Base-by-base conservation (phyloP, 2,329 filamentous ascomycete species). In the Helotiales sp. region DNA sequence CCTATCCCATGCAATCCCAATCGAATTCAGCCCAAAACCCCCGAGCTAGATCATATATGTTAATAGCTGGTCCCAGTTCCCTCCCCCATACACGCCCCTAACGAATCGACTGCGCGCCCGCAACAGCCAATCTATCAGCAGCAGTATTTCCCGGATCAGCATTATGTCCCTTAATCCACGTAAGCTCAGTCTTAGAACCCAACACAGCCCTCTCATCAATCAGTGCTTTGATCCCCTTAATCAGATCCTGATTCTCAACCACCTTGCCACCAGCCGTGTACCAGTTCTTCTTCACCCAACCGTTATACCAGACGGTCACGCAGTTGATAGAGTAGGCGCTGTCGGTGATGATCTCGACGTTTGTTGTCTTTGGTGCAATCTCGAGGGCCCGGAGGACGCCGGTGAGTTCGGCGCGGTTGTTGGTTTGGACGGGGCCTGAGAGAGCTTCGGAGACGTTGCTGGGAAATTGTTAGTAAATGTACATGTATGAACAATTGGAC, bases 371-470 rank as follows among this genome's bases (percentile, higher is more conserved):
- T 0, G 92, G 89, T 1, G 90, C 88, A 54, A 90, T 86, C 75
- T 97, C 89, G 24, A 98, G 84, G 0, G 94, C 94, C 65, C 94
- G 91, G 32, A 92, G 83, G 70, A 98, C 91, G 7, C 93, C 96
- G 26, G 92, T 94, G 66, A 99, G 83, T 81, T 99, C 96, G n/a
- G 95, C 96, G 2, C 96, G 91, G 78, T 98, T 93, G 77, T 99
- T 99, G 0, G 96, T 98, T 80, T 98, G 96, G 10, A 85, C 64
- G 4, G 28, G 26, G 20, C 77, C 77, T 45, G 70, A 60, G 1
- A 78, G 69, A 37, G 71, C 67, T 64, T 78, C 77, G 17, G 77
- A 77, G 34, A 78, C 80, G 74, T 91, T 91, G 72, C 87, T 89
- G 10, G n/a, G 57, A 69, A 20, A n/a, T 7, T 43, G 11, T 65